Conservation (phyloP, 352 stramenopile species). For the Lagenidium sp. region DNA sequence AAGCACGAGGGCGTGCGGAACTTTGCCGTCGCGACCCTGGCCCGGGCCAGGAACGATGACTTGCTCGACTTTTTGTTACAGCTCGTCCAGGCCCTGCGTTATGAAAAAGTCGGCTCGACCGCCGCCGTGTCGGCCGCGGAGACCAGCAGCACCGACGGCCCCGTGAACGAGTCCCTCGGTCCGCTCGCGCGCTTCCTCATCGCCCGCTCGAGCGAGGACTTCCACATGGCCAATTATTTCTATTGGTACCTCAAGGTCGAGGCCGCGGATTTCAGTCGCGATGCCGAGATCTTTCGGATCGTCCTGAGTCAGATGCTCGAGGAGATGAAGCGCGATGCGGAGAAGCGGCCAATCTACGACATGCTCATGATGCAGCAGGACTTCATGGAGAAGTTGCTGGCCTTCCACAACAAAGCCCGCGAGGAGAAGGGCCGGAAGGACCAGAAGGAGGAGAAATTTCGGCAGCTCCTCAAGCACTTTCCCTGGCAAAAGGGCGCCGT, state of each 20-base stretch:
- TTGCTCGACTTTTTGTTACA: constrained; percentile 97
- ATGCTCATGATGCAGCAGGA: constrained; percentile 88
- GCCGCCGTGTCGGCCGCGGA: constrained; percentile 34
- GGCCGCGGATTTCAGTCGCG: constrained; percentile 51
- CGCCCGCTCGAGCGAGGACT: constrained; percentile 87
- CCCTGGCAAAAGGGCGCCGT: constrained; percentile 62
- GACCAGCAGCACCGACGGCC: constrained; percentile 26
- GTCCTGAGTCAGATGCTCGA: constrained; percentile 91
- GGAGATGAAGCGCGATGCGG: constrained; percentile 86
- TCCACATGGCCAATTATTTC: constrained; percentile 98
- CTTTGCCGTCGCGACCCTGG: constrained; percentile 96
- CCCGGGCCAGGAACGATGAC: constrained; percentile 94
- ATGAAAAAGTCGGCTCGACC: constrained; percentile 49
- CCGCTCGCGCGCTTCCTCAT: constrained; percentile 93
- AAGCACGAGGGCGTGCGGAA: constrained; percentile 89
- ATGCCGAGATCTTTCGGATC: constrained; percentile 71
- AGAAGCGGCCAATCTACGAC: constrained; percentile 88
- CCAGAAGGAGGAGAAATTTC: constrained; percentile 93
- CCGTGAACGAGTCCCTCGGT: constrained; percentile 44
- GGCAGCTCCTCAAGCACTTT: constrained; percentile 84
- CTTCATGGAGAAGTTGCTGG: constrained; percentile 92
- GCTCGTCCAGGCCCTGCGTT: constrained; percentile 96
- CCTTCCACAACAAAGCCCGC: constrained; percentile 88
- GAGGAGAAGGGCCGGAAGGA: constrained; percentile 93
- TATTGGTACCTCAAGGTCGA: constrained; percentile 92